Percentiles rank a stretch among this genome's conserved stretches.
Conservation (phyloP, 2,329 filamentous ascomycete species). For the Thyridium curvatum region DNA sequence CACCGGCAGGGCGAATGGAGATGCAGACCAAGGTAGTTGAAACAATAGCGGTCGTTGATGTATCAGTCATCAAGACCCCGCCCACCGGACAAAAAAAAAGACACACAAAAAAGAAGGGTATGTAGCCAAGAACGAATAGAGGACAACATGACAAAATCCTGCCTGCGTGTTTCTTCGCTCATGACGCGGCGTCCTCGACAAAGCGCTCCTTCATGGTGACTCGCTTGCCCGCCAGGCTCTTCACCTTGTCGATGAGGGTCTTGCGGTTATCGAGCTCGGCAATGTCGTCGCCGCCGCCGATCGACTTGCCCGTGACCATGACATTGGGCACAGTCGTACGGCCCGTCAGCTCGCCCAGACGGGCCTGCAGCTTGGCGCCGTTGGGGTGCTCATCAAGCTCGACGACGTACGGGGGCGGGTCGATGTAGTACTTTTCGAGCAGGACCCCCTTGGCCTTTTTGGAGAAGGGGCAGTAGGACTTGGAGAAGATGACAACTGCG, state of each 20-base stretch:
- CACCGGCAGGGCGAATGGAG: too few species aligned
- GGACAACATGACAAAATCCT: too few species aligned
- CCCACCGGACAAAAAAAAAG: too few species aligned
- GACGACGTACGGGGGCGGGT: slow-evolving; percentile 77
- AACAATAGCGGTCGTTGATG: too few species aligned
- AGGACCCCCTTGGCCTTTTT: slow-evolving; percentile 80
- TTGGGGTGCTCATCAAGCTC: slow-evolving; percentile 81
- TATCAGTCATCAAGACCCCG: too few species aligned
- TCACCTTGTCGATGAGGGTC: slow-evolving; percentile 65
- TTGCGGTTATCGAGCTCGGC: slow-evolving; percentile 61
- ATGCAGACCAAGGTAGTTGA: too few species aligned
- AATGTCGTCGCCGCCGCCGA: slow-evolving; percentile 87
- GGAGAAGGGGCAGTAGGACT: slow-evolving; percentile 85
- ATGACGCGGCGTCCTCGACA: slow-evolving; percentile 2
- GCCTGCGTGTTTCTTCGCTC: slow-evolving; percentile 7
- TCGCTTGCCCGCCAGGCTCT: slow-evolving; percentile 65
- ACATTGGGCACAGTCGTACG: slow-evolving; percentile 88
- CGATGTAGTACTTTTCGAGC: slow-evolving; percentile 76
- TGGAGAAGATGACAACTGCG: slow-evolving; percentile 90
- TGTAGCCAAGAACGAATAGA: too few species aligned
- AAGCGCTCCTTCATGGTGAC: slow-evolving; percentile 44
- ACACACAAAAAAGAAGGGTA: too few species aligned
- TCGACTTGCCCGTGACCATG: slow-evolving; percentile 78
- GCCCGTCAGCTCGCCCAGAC: slow-evolving; percentile 67
- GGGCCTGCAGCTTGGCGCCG: slow-evolving; percentile 65